Evolutionary conservation across 306 rosid genomes (phyloP), one percentile per base, ranked within the genome.

Genomic region (Cucurbita moschata): DNA sequence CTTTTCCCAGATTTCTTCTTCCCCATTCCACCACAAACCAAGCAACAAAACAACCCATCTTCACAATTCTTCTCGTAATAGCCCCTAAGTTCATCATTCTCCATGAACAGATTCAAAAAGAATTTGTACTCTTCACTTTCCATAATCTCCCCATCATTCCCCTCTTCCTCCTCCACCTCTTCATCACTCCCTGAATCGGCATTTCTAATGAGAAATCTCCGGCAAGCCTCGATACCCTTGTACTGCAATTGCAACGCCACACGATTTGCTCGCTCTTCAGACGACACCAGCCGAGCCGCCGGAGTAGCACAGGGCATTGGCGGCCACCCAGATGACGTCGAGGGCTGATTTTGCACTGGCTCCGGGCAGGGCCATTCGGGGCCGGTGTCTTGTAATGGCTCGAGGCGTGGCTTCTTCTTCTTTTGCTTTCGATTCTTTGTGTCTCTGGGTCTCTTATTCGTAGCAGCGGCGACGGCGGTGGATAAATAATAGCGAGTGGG

Each of bases 21-120:
- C 78, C 86, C 77, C 18, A 80, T 78, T 51, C 85, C 91, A 26
- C 83, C 83, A 72, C 96, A 91, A 71, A 91, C 96, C 79, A 91
- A 79, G 74, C 97, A 91, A 77, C 66, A 83, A 47, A 86, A 91
- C 64, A 82, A 83, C 66, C 97, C 93, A 8, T 59, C 46, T 67
- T 68, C 83, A 51, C 38, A 58, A 75, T 83, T 83, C 81, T 75
- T 82, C 71, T 89, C 85, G 5, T 87, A 91, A 38, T 84, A 84
- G 44, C 39, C 82, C 82, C 89, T 86, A 81, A 91, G 55, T 52
- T 80, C 86, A 43, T 5, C 72, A 60, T 83, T 80, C 80, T 89
- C 87, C 59, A 58, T 50, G 52, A 89, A 86, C 73, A 91, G 6
- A 59, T 69, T 83, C 46, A 79, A 63, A 72, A 89, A 81, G 74